Base-by-base conservation (phyloP, 2,329 filamentous ascomycete genomes). In the Curvularia lunata region DNA sequence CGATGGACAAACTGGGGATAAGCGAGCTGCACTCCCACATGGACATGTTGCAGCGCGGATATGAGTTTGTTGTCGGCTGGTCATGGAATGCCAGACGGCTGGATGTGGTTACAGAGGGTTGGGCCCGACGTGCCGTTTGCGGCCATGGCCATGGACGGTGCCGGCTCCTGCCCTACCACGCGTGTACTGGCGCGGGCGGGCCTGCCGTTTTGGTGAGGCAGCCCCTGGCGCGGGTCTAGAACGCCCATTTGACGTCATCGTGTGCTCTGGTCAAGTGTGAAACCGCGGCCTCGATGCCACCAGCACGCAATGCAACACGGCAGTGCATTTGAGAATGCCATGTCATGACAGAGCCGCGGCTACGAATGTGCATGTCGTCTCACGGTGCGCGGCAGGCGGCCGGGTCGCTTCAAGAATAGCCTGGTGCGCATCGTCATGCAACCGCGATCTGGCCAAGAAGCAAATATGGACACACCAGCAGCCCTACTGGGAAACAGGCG, bases 321-420 rank as follows among this genome's bases (percentile, higher is more conserved):
- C 10, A 57, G 50, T 38, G 30, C 45, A 57, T 54, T 48, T 9
- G 8, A 12, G 27, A 57, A 54, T 57, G 21, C 54, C 54, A 57
- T 57, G 54, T 54, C 54, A 57, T 57, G 12, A 21, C 37, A 34
- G 21, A 52, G 48, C 42, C 18, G 21, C 32, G 23, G 40, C 12
- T 6, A 10, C 16, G 47, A 19, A 16, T 23, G 27, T 10, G 25
- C n/a, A n/a, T n/a, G n/a, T n/a, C n/a, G 25, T 30, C 16, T 18
- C n/a, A 16, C 5, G n/a, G n/a, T 30, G 21, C 12, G 25, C 19
- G 42, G 18, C 32, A 47, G 12, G 2, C 16, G 21, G 28, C 18
- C 41, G 18, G 27, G 32, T 5, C 0, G 10, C 28, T 28, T 13
- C 28, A 16, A 7, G 18, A 5, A 27, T 25, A 25, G 23, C 23